A percentile compares a stretch with the other conserved stretches of the same genome.
Evolutionary conservation across 2,329 filamentous ascomycete species (phyloP).

Genomic region (Fusarium anguioides): DNA sequence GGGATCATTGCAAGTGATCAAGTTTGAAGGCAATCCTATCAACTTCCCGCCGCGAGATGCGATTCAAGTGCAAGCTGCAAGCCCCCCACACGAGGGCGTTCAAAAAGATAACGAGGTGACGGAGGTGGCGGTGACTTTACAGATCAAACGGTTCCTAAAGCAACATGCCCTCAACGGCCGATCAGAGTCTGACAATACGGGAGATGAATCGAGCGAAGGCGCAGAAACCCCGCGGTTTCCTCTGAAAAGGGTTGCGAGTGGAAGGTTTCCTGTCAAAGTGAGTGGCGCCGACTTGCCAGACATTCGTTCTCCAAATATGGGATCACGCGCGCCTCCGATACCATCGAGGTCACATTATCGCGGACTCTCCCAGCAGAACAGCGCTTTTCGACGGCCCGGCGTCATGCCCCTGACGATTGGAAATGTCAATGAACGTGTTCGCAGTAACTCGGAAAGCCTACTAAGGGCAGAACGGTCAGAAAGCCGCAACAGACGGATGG

Average conservation of each 20-base stretch:
- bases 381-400: conserved; percentile 73
- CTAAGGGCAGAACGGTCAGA: conserved; percentile 64
- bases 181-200: conserved; percentile 65
- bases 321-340: conserved; percentile 76
- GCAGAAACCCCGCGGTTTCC: conserved; percentile 82
- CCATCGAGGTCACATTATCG: conserved; percentile 82
- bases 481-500: conserved; percentile 72
- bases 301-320: conserved; percentile 73
- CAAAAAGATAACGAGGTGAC: conserved; percentile 70
- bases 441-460: conserved; percentile 73
- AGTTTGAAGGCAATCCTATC: conserved; percentile 89
- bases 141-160: conserved; percentile 71
- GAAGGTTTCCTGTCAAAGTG: conserved; percentile 76
- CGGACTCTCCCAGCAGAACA: conserved; percentile 75
- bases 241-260: conserved; percentile 70
- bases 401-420: conserved; percentile 78
- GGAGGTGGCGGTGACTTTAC: conserved; percentile 68
- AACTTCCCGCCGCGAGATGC: conserved; percentile 80
- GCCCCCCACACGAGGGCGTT: conserved; percentile 65
- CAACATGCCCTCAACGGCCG: conserved; percentile 64
- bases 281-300: conserved; percentile 77
- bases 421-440: conserved; percentile 74
- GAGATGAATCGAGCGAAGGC: conserved; percentile 76
- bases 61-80: conserved; percentile 67
- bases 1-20: conserved; percentile 87